Conservation (phyloP, 208 protist species). For the Entamoeba nuttalli region DNA sequence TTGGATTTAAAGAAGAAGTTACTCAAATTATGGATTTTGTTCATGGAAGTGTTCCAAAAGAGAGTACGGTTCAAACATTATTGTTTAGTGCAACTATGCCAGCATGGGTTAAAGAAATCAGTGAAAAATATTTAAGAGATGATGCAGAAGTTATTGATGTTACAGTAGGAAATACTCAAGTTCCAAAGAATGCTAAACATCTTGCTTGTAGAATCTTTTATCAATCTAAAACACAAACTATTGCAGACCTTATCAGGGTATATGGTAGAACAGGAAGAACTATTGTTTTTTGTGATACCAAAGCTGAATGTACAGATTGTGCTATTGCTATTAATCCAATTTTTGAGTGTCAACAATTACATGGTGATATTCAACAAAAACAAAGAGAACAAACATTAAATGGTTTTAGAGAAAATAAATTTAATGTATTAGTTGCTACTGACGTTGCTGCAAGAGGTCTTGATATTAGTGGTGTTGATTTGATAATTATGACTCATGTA, state of each 20-base stretch:
- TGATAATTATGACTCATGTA: conserved; percentile 64
- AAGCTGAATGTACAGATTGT: neutral
- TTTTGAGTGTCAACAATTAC: neutral
- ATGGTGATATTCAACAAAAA: neutral
- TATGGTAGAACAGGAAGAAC: neutral
- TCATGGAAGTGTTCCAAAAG: neutral
- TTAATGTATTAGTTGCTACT: conserved; percentile 45
- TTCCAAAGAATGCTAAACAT: no score
- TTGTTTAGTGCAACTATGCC: conserved; percentile 21
- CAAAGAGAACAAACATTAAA: neutral
- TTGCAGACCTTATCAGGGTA: neutral
- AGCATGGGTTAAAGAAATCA: neutral
- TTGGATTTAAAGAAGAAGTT: neutral
- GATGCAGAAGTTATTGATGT: neutral
- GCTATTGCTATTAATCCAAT: neutral
- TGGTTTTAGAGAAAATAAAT: neutral
- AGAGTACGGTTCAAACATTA: neutral
- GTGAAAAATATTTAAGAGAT: neutral
- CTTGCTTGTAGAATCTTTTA: neutral
- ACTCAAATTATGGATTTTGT: neutral
- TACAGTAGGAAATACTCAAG: neutral
- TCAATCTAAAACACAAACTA: no score
- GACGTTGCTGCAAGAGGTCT: conserved; percentile 53
- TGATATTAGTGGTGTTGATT: conserved; percentile 70
- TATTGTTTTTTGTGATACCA: neutral